A percentile compares a stretch with the other conserved stretches of the same genome.
phyloP scores from a whole-genome alignment of 2,329 filamentous ascomycete genomes.

The Calycina herbarum region DNA sequence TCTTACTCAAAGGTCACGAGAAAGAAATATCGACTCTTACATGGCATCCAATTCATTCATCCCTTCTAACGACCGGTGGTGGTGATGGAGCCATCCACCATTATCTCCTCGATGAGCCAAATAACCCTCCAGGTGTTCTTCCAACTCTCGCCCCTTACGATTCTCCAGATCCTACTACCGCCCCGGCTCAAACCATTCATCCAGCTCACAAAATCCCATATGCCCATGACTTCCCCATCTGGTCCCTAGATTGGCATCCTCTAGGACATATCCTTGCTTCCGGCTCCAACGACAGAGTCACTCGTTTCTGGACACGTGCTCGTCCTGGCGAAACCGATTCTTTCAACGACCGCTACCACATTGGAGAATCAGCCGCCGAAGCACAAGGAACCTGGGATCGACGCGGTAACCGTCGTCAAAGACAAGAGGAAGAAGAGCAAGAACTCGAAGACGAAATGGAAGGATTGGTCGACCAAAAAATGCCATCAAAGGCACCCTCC shows the following conservation, averaged over 20 bases:
- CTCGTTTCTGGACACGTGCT: conserved; percentile 92
- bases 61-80: conserved; percentile 85
- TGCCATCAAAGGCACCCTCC: conserved; percentile 61
- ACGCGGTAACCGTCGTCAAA: conserved; percentile 72
- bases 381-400: conserved; percentile 93
- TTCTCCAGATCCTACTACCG: conserved; percentile 73
- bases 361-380: conserved; percentile 89
- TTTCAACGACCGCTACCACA: conserved; percentile 90
- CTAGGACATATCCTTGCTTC: conserved; percentile 93
- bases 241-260: conserved; percentile 98
- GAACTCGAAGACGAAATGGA: conserved; percentile 93
- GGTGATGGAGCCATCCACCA: conserved; percentile 88
- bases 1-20: conserved; percentile 88
- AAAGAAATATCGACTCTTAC: conserved; percentile 91
- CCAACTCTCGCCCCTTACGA: conserved; percentile 81
- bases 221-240: conserved; percentile 93
- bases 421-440: conserved; percentile 90
- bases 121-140: conserved; percentile 72
- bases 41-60: conserved; percentile 92
- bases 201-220: conserved; percentile 84
- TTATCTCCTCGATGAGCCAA: conserved; percentile 94
- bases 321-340: conserved; percentile 84
- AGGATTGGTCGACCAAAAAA: conserved; percentile 87
- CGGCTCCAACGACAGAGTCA: conserved; percentile 94
- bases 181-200: conserved; percentile 85